Evolutionary conservation across 2,329 filamentous ascomycete genomes (phyloP).

Genomic region (Diaporthe destruens): DNA sequence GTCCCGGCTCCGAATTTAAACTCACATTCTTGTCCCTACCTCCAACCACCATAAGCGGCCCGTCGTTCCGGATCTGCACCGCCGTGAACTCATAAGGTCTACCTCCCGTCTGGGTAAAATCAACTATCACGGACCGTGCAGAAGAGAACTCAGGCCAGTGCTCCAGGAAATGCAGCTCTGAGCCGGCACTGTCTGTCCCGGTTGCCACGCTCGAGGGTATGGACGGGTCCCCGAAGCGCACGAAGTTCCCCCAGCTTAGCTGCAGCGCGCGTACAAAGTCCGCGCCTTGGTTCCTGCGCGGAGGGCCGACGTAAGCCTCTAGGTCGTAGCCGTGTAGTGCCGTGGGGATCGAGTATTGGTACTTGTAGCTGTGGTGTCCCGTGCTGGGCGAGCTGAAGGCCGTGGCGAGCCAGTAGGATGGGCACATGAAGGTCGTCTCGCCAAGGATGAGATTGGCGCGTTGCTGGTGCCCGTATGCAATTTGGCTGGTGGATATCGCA

Average conservation of each 20-base stretch:
- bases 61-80: conserved; percentile 34
- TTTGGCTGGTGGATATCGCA: conserved; percentile 45
- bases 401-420: conserved; percentile 63
- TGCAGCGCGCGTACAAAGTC: background rate
- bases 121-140: background rate
- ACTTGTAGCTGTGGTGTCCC: conserved; percentile 52
- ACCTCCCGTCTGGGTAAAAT: conserved; percentile 1
- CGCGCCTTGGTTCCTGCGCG: conserved; percentile 33
- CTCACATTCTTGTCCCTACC: conserved; percentile 46
- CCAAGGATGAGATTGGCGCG: conserved; percentile 60
- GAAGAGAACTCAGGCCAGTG: conserved; percentile 2
- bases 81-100: conserved; percentile 4
- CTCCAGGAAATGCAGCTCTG: background rate
- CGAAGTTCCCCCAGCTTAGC: background rate
- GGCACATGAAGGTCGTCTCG: conserved; percentile 66
- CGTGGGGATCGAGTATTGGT: conserved; percentile 57
- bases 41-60: conserved; percentile 44
- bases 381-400: conserved; percentile 53
- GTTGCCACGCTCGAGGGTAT: background rate
- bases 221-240: conserved; percentile 7
- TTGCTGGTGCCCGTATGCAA: conserved; percentile 63
- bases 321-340: conserved; percentile 54
- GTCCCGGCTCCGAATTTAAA: conserved; percentile 23
- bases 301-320: conserved; percentile 43
- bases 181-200: background rate